Conservation (phyloP, 2,329 filamentous ascomycete genomes). For the Xylaria sp. region DNA sequence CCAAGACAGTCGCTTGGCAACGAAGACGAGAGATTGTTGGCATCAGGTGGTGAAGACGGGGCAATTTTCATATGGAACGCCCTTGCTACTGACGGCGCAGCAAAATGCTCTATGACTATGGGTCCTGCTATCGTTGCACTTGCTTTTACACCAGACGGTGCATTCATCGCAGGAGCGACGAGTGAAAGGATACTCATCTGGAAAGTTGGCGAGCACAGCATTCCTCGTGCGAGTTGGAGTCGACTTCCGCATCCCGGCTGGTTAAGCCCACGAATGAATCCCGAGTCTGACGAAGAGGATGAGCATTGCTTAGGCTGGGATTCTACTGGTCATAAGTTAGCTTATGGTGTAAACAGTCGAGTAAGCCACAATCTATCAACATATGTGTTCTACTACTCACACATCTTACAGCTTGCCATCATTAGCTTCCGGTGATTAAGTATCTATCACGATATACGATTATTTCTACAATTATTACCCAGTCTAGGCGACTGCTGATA, state of each 20-base stretch:
- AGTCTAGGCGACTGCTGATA: not conserved
- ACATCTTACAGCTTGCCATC: conserved; percentile 56
- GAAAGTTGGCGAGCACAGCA: conserved; percentile 68
- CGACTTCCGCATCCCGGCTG: conserved; percentile 65
- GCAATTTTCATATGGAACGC: conserved; percentile 72
- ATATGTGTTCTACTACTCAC: conserved; percentile 33
- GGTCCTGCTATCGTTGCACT: conserved; percentile 66
- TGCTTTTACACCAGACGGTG: conserved; percentile 71
- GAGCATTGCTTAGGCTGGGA: conserved; percentile 72
- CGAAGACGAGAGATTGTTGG: conserved; percentile 66
- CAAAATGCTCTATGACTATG: conserved; percentile 70
- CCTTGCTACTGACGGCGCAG: conserved; percentile 62
- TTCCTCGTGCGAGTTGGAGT: conserved; percentile 70
- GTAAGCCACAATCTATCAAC: conserved; percentile 55
- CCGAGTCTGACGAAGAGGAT: conserved; percentile 67
- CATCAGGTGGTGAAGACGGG: conserved; percentile 70
- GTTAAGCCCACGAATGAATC: conserved; percentile 65
- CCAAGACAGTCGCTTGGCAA: conserved; percentile 55
- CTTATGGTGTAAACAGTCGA: conserved; percentile 70
- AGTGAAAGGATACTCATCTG: conserved; percentile 69
- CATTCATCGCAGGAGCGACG: conserved; percentile 70
- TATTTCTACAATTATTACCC: conserved; percentile 7
- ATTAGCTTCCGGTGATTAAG: conserved; percentile 60
- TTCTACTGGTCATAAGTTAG: conserved; percentile 67
- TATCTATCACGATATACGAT: not conserved